Evolutionary conservation across 108 stramenopile species (phyloP).

Genomic region (Parietichytrium sp.): DNA sequence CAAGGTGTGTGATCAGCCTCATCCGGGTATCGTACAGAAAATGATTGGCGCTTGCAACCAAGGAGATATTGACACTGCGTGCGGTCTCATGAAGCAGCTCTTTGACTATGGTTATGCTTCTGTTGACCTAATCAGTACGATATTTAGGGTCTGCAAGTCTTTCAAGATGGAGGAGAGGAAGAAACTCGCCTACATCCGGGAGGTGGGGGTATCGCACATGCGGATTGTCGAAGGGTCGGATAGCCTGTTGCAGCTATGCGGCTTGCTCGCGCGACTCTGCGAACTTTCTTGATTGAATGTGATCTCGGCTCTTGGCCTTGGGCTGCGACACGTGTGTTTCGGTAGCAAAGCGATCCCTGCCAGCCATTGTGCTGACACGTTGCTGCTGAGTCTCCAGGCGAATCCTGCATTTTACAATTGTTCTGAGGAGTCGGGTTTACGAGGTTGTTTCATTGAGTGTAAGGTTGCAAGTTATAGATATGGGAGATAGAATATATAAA

Average conservation of each 20-base stretch:
- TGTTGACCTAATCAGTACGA: constrained; percentile 87
- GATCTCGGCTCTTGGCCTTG: too few relatives aligned
- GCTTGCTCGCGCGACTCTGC: constrained; percentile 76
- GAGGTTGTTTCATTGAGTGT: too few relatives aligned
- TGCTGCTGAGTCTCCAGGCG: too few relatives aligned
- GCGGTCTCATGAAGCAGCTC: constrained; percentile 57
- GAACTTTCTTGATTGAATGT: too few relatives aligned
- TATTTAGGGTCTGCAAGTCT: constrained; percentile 81
- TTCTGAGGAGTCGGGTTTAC: too few relatives aligned
- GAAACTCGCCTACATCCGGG: constrained; percentile 79
- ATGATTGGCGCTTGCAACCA: constrained; percentile 71
- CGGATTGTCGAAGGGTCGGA: constrained; percentile 80
- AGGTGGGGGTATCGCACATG: constrained; percentile 93
- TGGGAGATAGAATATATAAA: too few relatives aligned
- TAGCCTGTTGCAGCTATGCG: constrained; percentile 76
- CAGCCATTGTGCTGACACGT: too few relatives aligned
- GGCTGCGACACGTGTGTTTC: too few relatives aligned
- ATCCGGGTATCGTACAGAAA: constrained; percentile 79
- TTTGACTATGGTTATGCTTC: constrained; percentile 76
- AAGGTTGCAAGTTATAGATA: too few relatives aligned
- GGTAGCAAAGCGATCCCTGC: too few relatives aligned
- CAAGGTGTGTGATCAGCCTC: constrained; percentile 99
- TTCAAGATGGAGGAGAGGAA: constrained; percentile 69
- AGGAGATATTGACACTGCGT: constrained; percentile 69
- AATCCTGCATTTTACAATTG: too few relatives aligned